Conservation (phyloP, 371 early-diverging fungal species). For the Apophysomyces variabilis region DNA sequence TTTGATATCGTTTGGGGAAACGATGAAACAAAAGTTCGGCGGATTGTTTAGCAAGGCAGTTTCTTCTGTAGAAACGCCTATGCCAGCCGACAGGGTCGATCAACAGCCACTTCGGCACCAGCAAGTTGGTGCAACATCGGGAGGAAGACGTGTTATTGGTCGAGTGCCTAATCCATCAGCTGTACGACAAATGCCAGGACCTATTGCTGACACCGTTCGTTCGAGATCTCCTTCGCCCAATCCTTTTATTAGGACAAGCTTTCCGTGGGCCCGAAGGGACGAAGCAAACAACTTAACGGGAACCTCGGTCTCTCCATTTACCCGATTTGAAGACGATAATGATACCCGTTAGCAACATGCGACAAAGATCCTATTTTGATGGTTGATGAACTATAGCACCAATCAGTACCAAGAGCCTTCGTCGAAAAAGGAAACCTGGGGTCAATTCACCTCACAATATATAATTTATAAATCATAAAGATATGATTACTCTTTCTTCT, state of each 20-base stretch:
- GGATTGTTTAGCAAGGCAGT: conserved; percentile 29
- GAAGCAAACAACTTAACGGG: neutral
- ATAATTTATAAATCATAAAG: neutral
- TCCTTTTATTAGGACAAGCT: conserved; percentile 19
- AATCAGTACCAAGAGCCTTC: no score
- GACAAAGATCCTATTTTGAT: conserved; percentile 16
- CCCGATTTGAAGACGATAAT: conserved; percentile 25
- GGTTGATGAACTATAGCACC: conserved; percentile 9
- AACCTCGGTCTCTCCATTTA: conserved; percentile 27
- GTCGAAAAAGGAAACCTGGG: no score
- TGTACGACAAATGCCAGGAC: neutral
- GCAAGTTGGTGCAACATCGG: conserved; percentile 4
- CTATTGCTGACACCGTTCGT: conserved; percentile 5
- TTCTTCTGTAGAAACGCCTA: conserved; percentile 3
- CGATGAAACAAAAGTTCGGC: conserved; percentile 32
- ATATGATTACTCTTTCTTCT: neutral
- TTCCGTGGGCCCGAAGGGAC: conserved; percentile 14
- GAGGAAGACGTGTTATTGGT: conserved; percentile 34
- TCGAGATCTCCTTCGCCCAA: conserved; percentile 40
- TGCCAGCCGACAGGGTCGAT: neutral
- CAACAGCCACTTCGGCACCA: conserved; percentile 13
- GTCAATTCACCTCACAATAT: conserved; percentile 12
- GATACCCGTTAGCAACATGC: neutral
- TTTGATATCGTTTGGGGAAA: conserved; percentile 31
- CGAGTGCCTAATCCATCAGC: conserved; percentile 15